A percentile compares a stretch with the other conserved stretches of the same genome.
phyloP scores from a whole-genome alignment of 495 filamentous ascomycete species.

The Podospora australis region DNA sequence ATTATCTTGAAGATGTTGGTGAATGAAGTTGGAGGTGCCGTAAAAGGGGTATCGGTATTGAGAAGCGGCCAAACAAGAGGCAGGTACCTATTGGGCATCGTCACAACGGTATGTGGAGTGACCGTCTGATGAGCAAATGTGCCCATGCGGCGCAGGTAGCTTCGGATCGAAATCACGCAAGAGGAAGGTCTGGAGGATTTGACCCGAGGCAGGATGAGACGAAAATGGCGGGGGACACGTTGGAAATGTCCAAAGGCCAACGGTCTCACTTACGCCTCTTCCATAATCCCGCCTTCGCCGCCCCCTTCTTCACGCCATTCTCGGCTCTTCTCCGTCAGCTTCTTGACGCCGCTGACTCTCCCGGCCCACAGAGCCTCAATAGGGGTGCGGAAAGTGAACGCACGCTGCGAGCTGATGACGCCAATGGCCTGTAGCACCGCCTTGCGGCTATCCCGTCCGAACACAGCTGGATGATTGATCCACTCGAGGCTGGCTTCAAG shows the following conservation, averaged over 20 bases:
- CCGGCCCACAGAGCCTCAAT: constrained; percentile 81
- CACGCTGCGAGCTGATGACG: constrained; percentile 89
- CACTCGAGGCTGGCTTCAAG: constrained; percentile 93
- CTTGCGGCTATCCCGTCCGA: constrained; percentile 90
- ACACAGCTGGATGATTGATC: constrained; percentile 96
- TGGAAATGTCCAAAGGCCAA: neutral
- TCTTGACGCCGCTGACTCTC: constrained; percentile 68
- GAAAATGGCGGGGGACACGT: neutral
- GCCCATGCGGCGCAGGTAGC: too few species aligned
- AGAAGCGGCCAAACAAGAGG: too few species aligned
- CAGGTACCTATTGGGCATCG: too few species aligned
- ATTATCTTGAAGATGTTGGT: too few species aligned
- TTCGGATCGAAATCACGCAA: too few species aligned
- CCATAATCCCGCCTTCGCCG: constrained; percentile 66
- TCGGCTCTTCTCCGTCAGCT: constrained; percentile 67
- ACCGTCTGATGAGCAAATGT: too few species aligned
- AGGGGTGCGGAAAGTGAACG: constrained; percentile 85
- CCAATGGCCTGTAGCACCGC: constrained; percentile 94
- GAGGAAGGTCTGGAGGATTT: too few species aligned
- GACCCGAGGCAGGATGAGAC: too few species aligned
- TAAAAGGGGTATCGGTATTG: too few species aligned
- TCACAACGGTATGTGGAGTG: too few species aligned
- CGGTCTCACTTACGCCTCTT: constrained; percentile 51
- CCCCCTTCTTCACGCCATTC: constrained; percentile 84
- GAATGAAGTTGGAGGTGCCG: too few species aligned